Evolutionary conservation across 495 filamentous ascomycete species (phyloP).

Genomic region (Tuber umbilicatum): DNA sequence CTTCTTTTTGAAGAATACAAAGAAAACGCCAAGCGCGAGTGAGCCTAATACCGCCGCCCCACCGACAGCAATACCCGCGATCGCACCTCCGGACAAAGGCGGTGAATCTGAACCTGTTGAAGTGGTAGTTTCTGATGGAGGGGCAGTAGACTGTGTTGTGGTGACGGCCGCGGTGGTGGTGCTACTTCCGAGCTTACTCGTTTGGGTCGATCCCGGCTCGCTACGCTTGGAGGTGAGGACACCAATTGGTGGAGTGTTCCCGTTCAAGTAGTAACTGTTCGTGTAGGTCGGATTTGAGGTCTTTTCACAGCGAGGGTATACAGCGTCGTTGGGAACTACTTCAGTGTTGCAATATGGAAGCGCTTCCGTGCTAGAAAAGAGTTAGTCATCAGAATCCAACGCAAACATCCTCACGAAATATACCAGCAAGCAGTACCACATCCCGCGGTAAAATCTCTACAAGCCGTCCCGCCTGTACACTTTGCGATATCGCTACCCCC

Average conservation of each 20-base stretch:
- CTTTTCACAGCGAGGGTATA: neutral
- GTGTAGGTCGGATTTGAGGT: neutral
- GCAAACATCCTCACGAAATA: neutral
- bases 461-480: neutral
- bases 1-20: neutral
- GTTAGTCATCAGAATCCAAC: neutral
- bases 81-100: neutral
- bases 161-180: neutral
- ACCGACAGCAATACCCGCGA: neutral
- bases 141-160: neutral
- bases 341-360: conserved; percentile 1
- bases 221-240: neutral
- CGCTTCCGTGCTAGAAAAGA: neutral
- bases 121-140: neutral
- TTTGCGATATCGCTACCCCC: neutral
- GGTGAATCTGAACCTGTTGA: neutral
- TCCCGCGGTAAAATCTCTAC: neutral
- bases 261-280: conserved; percentile 3
- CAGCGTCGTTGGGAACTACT: neutral
- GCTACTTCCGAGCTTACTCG: neutral
- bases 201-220: neutral
- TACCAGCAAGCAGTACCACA: neutral
- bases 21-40: neutral
- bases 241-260: neutral
- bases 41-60: neutral